Evolutionary conservation across 495 filamentous ascomycete species (phyloP).

Genomic region (Xylaria nigripes): DNA sequence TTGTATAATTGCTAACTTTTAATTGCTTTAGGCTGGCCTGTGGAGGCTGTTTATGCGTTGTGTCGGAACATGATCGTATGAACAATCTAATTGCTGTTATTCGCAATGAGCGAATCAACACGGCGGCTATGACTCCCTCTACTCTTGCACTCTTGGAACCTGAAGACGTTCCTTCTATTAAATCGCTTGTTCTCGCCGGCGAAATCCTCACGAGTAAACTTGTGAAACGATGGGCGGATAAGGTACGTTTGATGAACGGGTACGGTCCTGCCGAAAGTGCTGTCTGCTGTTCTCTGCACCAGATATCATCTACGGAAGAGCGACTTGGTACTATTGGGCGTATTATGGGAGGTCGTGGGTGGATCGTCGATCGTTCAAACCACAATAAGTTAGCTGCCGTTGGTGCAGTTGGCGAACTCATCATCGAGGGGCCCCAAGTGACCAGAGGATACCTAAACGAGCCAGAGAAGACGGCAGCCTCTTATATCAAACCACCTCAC

Average conservation of each 20-base stretch:
- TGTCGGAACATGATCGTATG: slow-evolving; percentile 26
- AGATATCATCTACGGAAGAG: background rate
- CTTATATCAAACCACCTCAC: slow-evolving; percentile 38
- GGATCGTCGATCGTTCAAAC: slow-evolving; percentile 18
- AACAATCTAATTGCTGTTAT: slow-evolving; percentile 25
- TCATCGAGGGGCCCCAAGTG: slow-evolving; percentile 41
- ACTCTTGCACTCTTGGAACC: slow-evolving; percentile 16
- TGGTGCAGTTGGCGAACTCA: slow-evolving; percentile 44
- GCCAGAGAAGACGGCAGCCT: slow-evolving; percentile 40
- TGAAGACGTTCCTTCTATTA: slow-evolving; percentile 37
- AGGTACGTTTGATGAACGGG: slow-evolving; percentile 43
- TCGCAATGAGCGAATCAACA: slow-evolving; percentile 17
- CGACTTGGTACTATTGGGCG: slow-evolving; percentile 14
- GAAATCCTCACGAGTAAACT: slow-evolving; percentile 46
- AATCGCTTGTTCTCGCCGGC: slow-evolving; percentile 41
- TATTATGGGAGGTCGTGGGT: slow-evolving; percentile 10
- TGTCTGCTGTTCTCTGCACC: slow-evolving; percentile 1
- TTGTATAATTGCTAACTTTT: background rate
- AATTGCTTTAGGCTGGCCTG: slow-evolving; percentile 38
- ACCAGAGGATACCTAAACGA: slow-evolving; percentile 49
- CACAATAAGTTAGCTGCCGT: slow-evolving; percentile 12
- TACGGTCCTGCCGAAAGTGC: slow-evolving; percentile 43
- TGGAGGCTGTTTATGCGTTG: slow-evolving; percentile 34
- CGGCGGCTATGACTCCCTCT: slow-evolving; percentile 37
- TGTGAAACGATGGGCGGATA: slow-evolving; percentile 47